Base-by-base conservation (phyloP, 2,329 filamentous ascomycete species). In the Arachnomyces sp. region DNA sequence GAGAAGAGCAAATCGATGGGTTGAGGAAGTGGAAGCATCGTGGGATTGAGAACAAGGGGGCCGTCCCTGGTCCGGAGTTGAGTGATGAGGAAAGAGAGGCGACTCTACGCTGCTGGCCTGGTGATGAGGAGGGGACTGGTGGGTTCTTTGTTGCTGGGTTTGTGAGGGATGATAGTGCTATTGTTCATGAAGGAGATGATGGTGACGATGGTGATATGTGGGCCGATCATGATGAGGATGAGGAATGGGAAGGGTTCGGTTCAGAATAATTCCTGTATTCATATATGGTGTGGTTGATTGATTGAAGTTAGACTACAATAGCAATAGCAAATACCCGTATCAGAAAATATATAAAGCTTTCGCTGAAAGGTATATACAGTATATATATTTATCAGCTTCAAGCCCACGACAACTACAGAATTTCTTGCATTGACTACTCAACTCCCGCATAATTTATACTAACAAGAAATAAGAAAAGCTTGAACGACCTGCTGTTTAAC, bases 81-180 rank as follows among this genome's bases (percentile, higher is more conserved):
- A 58, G 28, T 40, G 74, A 72, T 1, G 66, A 78, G 38, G 56
- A 70, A 31, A 62, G 70, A 4, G 81, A 90, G 17, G 84, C 75
- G 2, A 95, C 88, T 55, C 82, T 95, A 41, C 73, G 90, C 43
- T 86, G 86, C 25, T 82, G 84, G 60, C 85, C 89, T 52, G 84
- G 79, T 17, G 87, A 90, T 51, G 81, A 80, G 7, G 77, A 84
- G 47, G 87, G 88, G 0, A 85, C 89, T 1, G 95, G 95, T 77
- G 90, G 92, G 0, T 96, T 98, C 63, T 98, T 98, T 53, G 85
- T 95, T 14, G 87, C 80, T n/a, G 86, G 75, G 0, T 95, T 98
- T 62, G 74, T 86, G 3, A 72, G 85, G 39, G 76, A 83, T 60
- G 42, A 54, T 57, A 47, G 65, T 62, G 13, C 63, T 60, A 60